These are phyloP conservation scores for Sisymbrium altissimum DNA, from an alignment of 345 rosid genomes.

Conservation along the genomic window DNA sequence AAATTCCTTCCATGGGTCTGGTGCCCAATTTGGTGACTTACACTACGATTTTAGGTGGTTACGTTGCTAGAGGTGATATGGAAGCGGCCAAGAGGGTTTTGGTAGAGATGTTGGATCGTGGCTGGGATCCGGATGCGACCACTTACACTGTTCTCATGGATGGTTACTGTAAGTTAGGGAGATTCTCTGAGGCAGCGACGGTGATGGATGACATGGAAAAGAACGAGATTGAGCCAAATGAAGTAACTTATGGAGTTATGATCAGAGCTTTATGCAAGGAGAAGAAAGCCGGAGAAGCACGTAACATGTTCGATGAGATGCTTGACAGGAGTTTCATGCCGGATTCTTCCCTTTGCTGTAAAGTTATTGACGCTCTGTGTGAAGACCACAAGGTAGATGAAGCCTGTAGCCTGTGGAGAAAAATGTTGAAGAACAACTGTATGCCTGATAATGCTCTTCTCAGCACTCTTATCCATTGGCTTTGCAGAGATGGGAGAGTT, in stretches of 20 bases:
- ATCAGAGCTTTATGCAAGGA: conserved; percentile 65
- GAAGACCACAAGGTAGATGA: conserved; percentile 63
- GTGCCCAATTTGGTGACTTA: conserved; percentile 71
- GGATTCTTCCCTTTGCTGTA: conserved; percentile 66
- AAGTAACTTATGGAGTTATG: conserved; percentile 86
- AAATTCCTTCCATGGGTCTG: conserved; percentile 80
- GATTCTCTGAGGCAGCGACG: conserved; percentile 65
- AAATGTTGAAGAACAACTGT: conserved; percentile 66
- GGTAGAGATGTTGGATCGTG: conserved; percentile 60
- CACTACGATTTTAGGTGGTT: conserved; percentile 76
- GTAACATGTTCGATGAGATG: conserved; percentile 69
- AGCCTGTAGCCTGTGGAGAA: conserved; percentile 71
- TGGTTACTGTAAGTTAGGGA: conserved; percentile 71
- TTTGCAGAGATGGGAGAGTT: conserved; percentile 66
- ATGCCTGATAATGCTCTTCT: conserved; percentile 69
- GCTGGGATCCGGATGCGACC: conserved; percentile 82
- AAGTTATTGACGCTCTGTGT: conserved; percentile 68
- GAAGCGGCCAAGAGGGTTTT: conserved; percentile 58
- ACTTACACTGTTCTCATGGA: conserved; percentile 70
- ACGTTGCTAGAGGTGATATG: conserved; percentile 66
- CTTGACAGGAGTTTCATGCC: conserved; percentile 63
- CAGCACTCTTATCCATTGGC: conserved; percentile 86
- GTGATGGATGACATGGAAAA: conserved; percentile 91
- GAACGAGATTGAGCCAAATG: conserved; percentile 68
- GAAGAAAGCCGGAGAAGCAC: conserved; percentile 67